Base-by-base conservation (phyloP, 1,284 basidiomycete genomes). In the Schizophyllum amplum region DNA sequence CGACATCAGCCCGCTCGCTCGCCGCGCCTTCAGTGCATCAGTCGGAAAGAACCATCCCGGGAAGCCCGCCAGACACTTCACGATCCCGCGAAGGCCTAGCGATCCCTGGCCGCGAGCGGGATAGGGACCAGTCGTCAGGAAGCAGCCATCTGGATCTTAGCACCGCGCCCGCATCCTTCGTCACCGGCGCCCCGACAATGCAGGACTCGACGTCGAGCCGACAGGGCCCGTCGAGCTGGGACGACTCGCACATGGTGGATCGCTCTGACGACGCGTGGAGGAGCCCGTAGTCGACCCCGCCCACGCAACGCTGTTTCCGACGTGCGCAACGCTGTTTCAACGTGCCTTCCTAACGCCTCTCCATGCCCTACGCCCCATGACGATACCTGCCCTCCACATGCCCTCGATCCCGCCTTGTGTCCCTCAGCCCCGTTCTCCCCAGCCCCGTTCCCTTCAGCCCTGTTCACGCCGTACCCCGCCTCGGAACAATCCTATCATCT, bases 141-240 rank as follows among this genome's bases (percentile, higher is more conserved):
- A 71, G 67, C 61, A 81, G 79, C 65, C 78, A 72, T 25, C 76
- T 77, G 0, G 84, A 84, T 65, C 74, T 87, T 64, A 87, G 85
- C 66, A 84, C 84, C 0, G 86, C 86, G 22, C 75, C 80, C 4
- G 74, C 76, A 60, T 87, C 85, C 56, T 86, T 86, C 63, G 75
- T 87, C 24, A 87, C 86, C 2, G 77, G 77, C 15, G 74, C 86
- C 48, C 74, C 79, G 49, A 84, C 82, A 6, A 67, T 84, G 20
- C 75, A 75, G 23, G 78, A 80, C 42, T 69, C 67, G 21, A 80
- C 78, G 26, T 75, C 73, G 27, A 42, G 33, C 33, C 33, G 33
- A 17, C 33, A 17, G 33, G 33, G 33, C 7, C 74, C 75, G 48
- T 71, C 73, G 42, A 69, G 70, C 64, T 64, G 64, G 26, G 65